phyloP scores from a whole-genome alignment of 805 yeast species.

The Teunomyces gatunensis region DNA sequence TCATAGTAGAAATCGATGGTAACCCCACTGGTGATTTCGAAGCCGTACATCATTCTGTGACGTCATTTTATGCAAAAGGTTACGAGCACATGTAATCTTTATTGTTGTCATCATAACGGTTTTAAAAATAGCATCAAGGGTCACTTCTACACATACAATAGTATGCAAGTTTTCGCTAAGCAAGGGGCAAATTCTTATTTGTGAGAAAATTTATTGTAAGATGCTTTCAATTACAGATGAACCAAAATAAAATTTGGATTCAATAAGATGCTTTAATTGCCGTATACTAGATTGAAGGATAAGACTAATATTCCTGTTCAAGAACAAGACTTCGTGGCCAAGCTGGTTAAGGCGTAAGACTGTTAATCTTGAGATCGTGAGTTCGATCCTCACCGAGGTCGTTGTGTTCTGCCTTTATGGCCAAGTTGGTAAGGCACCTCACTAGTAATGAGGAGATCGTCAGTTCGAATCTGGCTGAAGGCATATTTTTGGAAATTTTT shows the following conservation, averaged over 20 bases:
- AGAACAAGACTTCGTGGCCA: conserved; percentile 16
- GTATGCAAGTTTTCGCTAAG: not conserved
- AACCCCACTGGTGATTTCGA: not conserved
- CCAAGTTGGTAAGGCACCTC: conserved; percentile 14
- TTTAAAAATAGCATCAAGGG: not conserved
- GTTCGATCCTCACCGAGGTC: conserved; percentile 21
- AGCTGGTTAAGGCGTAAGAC: conserved; percentile 20
- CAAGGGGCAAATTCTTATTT: no score
- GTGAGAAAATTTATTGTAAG: no score
- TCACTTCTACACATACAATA: not conserved
- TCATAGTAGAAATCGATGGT: not conserved
- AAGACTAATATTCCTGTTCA: not conserved
- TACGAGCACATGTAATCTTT: not conserved
- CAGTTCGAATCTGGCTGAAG: conserved; percentile 12
- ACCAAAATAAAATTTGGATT: no score
- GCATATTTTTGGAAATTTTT: conserved; percentile 1
- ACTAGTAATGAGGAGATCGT: conserved; percentile 14
- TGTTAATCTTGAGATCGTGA: conserved; percentile 20
- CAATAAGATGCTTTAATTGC: not conserved
- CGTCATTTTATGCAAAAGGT: not conserved
- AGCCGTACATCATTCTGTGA: not conserved
- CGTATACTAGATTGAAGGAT: not conserved
- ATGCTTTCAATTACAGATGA: no score
- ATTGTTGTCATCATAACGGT: not conserved
- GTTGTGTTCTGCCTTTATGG: conserved; percentile 10